Percentiles rank a stretch among this genome's conserved stretches.
phyloP scores from a whole-genome alignment of 169 alveolate species.

The Eimeria sp. region DNA sequence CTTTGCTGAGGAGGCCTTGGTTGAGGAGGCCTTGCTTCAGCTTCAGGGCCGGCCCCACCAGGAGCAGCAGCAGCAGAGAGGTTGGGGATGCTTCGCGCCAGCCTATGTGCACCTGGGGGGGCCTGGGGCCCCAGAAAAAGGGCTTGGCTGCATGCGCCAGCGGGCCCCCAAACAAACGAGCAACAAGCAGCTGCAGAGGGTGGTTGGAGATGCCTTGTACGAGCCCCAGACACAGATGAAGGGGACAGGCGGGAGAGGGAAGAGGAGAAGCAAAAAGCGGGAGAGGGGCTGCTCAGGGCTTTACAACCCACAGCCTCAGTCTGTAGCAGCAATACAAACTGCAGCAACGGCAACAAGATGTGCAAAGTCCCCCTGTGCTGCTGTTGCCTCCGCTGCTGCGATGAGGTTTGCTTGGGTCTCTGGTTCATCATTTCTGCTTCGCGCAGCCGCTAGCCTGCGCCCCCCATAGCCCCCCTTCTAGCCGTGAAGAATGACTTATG shows the following conservation, averaged over 20 bases:
- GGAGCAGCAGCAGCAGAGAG: not conserved
- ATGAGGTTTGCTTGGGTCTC: not conserved
- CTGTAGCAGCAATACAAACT: not conserved
- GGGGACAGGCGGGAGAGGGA: not conserved
- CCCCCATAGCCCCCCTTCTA: constrained; percentile 2
- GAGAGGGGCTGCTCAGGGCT: not conserved
- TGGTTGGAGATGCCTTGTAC: not conserved
- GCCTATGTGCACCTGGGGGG: not conserved
- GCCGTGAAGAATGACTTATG: not conserved
- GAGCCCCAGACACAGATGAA: not conserved
- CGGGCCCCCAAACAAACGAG: not conserved
- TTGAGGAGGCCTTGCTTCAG: not conserved
- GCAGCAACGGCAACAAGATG: constrained; percentile 1
- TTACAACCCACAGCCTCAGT: not conserved
- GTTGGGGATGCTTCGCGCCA: not conserved
- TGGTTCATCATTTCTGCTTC: not conserved
- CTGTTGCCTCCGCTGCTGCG: not conserved
- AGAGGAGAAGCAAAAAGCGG: not conserved
- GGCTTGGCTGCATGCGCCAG: not conserved
- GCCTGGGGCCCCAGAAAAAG: not conserved
- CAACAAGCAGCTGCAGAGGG: not conserved
- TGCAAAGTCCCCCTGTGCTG: not conserved
- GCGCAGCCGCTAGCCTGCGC: not conserved
- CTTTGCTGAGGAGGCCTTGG: too few relatives aligned
- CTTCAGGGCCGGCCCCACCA: not conserved